Evolutionary conservation across 345 rosid genomes (phyloP), one percentile per base, ranked within the genome.

Genomic region (Euphorbia pulcherrima): DNA sequence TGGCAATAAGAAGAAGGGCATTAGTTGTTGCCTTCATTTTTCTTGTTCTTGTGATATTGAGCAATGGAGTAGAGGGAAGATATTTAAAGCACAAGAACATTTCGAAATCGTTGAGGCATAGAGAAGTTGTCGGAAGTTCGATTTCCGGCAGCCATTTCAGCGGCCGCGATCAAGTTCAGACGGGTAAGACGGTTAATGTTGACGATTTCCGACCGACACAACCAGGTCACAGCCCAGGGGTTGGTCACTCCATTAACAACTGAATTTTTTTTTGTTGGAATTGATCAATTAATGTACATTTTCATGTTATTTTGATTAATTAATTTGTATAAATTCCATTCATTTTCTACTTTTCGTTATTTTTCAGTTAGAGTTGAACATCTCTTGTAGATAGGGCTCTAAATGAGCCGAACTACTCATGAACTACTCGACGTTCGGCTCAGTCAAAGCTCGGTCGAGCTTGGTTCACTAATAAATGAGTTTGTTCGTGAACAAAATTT

Each of bases 141-240:
- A 39, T 6, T 6, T 39, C 44, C 44, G 7, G 44, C 44, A 39
- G 44, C 33, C 60, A 55, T 58, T 44, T 37, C 8, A 17, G 12
- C 5, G 39, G 59, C 5, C 48, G 67, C 46, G 72, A 59, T 37
- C 72, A 75, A 33, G 72, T 50, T 53, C 53, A 35, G 66, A 68
- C 39, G 27, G 69, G 72, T 16, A 69, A 67, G 79, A 46, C 51
- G 47, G 76, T 55, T 11, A 4, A 69, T 51, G 27, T 70, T 8
- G 76, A 72, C 35, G 81, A 76, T 62, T 76, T 78, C 50, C 77
- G 81, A 37, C 80, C 82, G 24, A 82, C 85, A 0, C 16, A 51
- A 47, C 85, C 81, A 0, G 85, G 82, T 10, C 85, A 82, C 60
- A 82, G 85, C 44, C 83, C 85, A 0, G 85, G 85, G 1, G 79